Base-by-base conservation (phyloP, 805 yeast species). In the Monosporozyma yasuniensis region DNA sequence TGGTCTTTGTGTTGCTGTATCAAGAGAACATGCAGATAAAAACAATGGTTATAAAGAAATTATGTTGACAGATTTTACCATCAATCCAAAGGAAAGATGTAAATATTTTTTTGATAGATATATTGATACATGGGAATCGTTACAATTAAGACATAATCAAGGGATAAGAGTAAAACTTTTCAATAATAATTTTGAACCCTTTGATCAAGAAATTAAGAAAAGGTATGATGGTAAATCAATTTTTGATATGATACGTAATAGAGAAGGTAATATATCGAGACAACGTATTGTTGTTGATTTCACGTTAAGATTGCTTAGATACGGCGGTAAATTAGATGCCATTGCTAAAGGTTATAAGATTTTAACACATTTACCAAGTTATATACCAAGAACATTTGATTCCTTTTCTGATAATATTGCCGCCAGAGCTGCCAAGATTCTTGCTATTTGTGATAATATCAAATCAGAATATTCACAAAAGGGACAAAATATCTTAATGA, bases 31-130 rank as follows among this genome's bases (percentile, higher is more conserved):
- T 21, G 35, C 41, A 0, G 25, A 47, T 14, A 5, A n/a, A 12
- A 3, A n/a, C 3, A 32, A 32, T 32, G 35, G 35, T 3, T 60
- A 48, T 47, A 52, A 47, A 1, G 45, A 53, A 18, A 44, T 61
- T 45, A 55, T 59, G 11, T 60, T 64, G 30, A 63, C 67, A 10
- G 68, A 64, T 52, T 63, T 64, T 42, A 63, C 64, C 1, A 34
- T 47, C 7, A 63, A 60, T 45, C 10, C 28, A 1, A 18, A 19
- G 3, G 30, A 48, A 1, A 47, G 49, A 6, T 59, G 54, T 38
- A 57, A 57, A 25, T 56, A 56, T 37, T 51, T 61, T 5, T 57
- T 59, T 42, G 65, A 58, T 46, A 52, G 54, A 12, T 61, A 53
- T 37, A n/a, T 64, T 30, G 48, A 16, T 19, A 18, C 21, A 18